Percentiles rank a stretch among this genome's conserved stretches.
These are phyloP conservation scores for Trypethelium eluteriae DNA, from an alignment of 495 filamentous ascomycete genomes.

Conservation along the genomic window DNA sequence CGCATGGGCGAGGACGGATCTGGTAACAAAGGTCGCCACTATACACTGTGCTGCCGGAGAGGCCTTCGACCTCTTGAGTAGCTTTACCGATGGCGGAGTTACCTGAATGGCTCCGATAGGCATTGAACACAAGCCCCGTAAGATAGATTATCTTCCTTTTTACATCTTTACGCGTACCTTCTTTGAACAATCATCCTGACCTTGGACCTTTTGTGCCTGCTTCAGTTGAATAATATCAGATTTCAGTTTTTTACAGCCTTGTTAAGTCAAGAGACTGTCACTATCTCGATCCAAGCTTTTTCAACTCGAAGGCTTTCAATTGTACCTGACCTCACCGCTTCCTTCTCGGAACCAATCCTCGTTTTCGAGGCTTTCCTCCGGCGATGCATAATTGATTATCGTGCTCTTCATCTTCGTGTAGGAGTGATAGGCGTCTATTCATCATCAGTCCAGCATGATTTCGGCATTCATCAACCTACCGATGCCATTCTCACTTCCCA, in stretches of 20 bases:
- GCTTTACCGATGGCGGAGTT: background rate
- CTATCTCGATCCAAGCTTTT: too few relatives aligned
- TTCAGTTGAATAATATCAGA: too few relatives aligned
- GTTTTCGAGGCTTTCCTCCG: conserved; percentile 22
- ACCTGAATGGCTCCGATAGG: too few relatives aligned
- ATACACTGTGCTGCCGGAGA: background rate
- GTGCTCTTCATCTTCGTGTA: conserved; percentile 54
- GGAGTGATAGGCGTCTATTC: conserved; percentile 46
- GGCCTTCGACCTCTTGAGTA: background rate
- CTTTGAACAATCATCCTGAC: too few relatives aligned
- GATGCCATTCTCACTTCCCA: conserved; percentile 52
- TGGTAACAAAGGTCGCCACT: background rate
- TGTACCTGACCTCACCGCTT: conserved; percentile 26
- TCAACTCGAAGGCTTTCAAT: conserved; percentile 1
- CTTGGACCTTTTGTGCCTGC: too few relatives aligned
- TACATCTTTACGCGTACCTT: too few relatives aligned
- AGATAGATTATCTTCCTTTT: too few relatives aligned
- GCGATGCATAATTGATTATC: conserved; percentile 47
- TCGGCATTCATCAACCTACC: conserved; percentile 18
- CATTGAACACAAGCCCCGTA: too few relatives aligned
- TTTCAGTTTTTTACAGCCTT: too few relatives aligned
- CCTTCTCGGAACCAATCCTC: conserved; percentile 33
- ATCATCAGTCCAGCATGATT: background rate
- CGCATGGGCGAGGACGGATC: background rate
- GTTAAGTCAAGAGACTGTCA: too few relatives aligned